A percentile compares a stretch with the other conserved stretches of the same genome.
Evolutionary conservation across 148 eudicot genomes (phyloP).

Genomic region (Chenopodium suecicum): DNA sequence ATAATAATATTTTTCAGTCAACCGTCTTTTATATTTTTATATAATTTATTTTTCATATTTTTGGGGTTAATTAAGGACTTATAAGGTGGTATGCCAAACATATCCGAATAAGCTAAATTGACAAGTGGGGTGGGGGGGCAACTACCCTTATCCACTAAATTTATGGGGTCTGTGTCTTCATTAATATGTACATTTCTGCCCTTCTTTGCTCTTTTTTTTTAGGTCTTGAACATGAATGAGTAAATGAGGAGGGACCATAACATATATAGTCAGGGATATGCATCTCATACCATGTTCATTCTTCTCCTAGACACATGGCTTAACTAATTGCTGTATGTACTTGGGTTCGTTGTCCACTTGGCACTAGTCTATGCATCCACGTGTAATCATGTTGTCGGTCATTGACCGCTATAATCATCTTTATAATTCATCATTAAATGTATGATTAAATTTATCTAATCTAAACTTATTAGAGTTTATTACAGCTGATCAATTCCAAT

Average conservation of each 20-base stretch:
- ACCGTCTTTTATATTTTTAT: background rate
- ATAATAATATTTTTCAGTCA: background rate
- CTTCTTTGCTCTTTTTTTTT: background rate
- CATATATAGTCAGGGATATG: slow-evolving; percentile 12
- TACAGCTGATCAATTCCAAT: no score
- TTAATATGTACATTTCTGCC: background rate
- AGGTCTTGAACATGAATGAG: slow-evolving; percentile 1
- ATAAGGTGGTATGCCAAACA: background rate
- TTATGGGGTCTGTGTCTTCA: slow-evolving; percentile 26
- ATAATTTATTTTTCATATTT: no score
- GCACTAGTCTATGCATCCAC: background rate
- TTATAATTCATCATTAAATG: no score
- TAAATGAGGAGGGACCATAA: slow-evolving; percentile 25
- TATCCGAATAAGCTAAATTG: slow-evolving; percentile 18
- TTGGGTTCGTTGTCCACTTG: slow-evolving; percentile 18
- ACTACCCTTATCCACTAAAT: slow-evolving; percentile 30
- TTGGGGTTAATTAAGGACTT: no score
- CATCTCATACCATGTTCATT: slow-evolving; percentile 17
- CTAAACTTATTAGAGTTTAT: no score
- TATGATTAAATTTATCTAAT: no score
- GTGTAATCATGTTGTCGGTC: background rate
- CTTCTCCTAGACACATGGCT: slow-evolving; percentile 27
- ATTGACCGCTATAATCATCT: no score
- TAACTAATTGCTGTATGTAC: background rate
- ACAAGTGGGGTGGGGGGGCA: slow-evolving; percentile 13